Evolutionary conservation across 306 rosid genomes (phyloP).

Genomic region (Acacia acuminata): DNA sequence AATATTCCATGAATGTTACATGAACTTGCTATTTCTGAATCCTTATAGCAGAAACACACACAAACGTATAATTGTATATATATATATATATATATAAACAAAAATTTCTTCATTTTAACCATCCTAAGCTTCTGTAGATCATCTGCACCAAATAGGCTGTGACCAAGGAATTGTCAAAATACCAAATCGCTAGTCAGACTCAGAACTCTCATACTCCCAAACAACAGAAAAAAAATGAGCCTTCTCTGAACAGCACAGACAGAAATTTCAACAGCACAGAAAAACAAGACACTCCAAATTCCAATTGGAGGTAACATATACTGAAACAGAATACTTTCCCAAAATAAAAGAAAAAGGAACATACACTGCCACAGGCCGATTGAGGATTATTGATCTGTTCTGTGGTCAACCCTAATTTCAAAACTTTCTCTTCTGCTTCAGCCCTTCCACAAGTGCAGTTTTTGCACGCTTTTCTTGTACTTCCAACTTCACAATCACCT

Average conservation of each 20-base stretch:
- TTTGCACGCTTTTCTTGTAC: slow-evolving; percentile 93
- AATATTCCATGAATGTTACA: too few species aligned
- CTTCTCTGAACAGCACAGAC: background rate
- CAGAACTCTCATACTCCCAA: background rate
- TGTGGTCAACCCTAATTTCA: slow-evolving; percentile 73
- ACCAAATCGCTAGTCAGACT: background rate
- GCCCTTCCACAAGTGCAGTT: slow-evolving; percentile 88
- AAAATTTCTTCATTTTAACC: background rate
- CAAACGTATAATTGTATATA: too few species aligned
- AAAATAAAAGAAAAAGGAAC: slow-evolving; percentile 14
- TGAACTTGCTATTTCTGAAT: background rate
- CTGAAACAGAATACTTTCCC: slow-evolving; percentile 10
- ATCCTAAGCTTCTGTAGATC: background rate
- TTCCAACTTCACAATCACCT: slow-evolving; percentile 85
- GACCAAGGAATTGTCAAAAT: background rate
- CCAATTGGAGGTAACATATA: background rate
- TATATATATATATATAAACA: too few species aligned
- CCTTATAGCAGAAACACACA: background rate
- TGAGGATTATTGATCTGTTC: slow-evolving; percentile 80
- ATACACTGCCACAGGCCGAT: slow-evolving; percentile 92
- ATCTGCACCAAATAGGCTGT: slow-evolving; percentile 5
- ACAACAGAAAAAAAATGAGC: background rate
- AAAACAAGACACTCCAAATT: background rate
- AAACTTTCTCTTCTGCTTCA: slow-evolving; percentile 82
- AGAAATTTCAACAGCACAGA: too few species aligned